Evolutionary conservation across 2,329 filamentous ascomycete genomes (phyloP), one percentile per base, ranked within the genome.

Genomic region (Rutstroemia sp.): DNA sequence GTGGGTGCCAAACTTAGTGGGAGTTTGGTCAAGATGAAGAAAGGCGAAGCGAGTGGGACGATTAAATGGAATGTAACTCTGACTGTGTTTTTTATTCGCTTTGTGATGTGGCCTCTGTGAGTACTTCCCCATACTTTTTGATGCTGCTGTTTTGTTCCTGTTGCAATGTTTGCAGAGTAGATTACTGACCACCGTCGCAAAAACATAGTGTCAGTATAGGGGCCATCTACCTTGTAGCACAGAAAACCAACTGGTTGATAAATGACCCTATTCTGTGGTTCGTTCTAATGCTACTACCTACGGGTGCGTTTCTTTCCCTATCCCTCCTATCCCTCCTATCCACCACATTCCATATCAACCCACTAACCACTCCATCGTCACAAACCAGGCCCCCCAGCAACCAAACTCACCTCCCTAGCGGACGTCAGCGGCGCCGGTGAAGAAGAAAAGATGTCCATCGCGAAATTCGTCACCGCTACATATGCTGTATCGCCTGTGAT

Each of bases 221-320:
- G 0, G 37, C 79, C 2, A 75, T 87, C 5, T 86, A 79, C 61
- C 61, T 68, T 0, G 64, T 87, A 4, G 81, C 80, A 0, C 75
- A 72, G 1, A 75, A 73, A 56, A 85, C 82, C 0, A 60, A 63
- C 0, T 42, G 81, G 3, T 65, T 88, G 3, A 72, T 73, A 7
- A 63, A 73, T 4, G 84, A 88, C 64, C 83, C 83, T 0, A 79
- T 87, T 60, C 68, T 87, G 30, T 87, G 82, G 82, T 87, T 87
- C 63, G 74, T 72, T n/a, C 66, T 76, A 64, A 76, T 75, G 72
- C 58, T 77, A 45, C 76, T 78, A 75, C 75, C 76, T 0, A 72
- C 70, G 30, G 38, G 48, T 39, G 42, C 39, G 34, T 39, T 27
- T 48, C 46, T 16, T 37, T 34, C 16, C 30, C 14, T 10, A 10